These are phyloP conservation scores for Hypoxylon sp. DNA, from an alignment of 2,329 filamentous ascomycete species.

Conservation along the genomic window DNA sequence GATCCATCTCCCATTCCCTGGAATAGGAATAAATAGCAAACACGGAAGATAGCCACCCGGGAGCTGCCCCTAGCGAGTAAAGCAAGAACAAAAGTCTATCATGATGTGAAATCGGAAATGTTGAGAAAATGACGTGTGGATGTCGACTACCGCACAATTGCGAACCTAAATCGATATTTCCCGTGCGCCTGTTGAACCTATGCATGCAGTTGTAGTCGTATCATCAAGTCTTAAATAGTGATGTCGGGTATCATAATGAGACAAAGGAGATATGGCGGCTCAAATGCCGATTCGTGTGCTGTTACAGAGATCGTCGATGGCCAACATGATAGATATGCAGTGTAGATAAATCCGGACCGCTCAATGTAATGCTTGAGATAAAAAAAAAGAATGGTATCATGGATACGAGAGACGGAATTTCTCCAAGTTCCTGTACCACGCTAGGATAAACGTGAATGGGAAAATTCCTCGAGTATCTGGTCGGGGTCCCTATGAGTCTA, in stretches of 20 bases:
- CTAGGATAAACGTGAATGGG: conserved; percentile 3
- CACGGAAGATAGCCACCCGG: conserved; percentile 9
- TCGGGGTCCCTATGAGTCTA: background rate
- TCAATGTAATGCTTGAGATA: conserved; percentile 15
- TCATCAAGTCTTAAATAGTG: conserved; percentile 33
- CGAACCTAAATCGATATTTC: conserved; percentile 20
- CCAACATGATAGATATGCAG: conserved; percentile 6
- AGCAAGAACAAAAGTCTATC: conserved; percentile 35
- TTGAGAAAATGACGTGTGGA: conserved; percentile 2
- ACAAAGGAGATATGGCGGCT: conserved; percentile 40
- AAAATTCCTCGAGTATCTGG: background rate
- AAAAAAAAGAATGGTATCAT: conserved; percentile 14
- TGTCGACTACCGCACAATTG: conserved; percentile 22
- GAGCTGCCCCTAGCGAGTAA: conserved; percentile 24
- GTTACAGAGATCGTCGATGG: conserved; percentile 17
- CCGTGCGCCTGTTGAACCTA: conserved; percentile 38
- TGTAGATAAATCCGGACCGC: conserved; percentile 19
- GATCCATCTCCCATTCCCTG: conserved; percentile 10
- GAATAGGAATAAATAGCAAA: conserved; percentile 19
- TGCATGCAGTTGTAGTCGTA: conserved; percentile 42
- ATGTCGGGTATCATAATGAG: conserved; percentile 44
- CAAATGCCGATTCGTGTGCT: conserved; percentile 26
- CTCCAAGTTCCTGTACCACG: background rate
- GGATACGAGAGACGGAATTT: conserved; percentile 7
- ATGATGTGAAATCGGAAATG: conserved; percentile 2